Conservation (phyloP, 192 early-diverging fungal genomes). For the Podila minutissima region DNA sequence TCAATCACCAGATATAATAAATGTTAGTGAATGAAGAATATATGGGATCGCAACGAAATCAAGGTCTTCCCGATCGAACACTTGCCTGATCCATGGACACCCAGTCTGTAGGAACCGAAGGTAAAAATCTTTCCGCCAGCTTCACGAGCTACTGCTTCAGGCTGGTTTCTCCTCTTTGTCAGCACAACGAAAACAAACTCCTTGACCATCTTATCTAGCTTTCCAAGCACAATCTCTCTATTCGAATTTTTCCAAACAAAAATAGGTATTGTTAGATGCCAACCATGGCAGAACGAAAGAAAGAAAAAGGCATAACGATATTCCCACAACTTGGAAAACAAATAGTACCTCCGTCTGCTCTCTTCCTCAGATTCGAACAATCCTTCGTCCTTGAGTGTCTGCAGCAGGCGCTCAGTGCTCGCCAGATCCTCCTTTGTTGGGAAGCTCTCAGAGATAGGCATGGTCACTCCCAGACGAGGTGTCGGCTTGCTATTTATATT, state of each 20-base stretch:
- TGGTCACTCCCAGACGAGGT: slow-evolving; percentile 79
- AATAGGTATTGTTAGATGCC: neutral
- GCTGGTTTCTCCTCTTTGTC: slow-evolving; percentile 70
- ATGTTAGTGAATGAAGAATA: neutral
- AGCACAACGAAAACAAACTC: slow-evolving; percentile 90
- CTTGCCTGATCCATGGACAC: slow-evolving; percentile 91
- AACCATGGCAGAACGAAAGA: neutral
- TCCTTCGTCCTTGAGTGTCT: slow-evolving; percentile 76
- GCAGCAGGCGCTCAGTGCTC: slow-evolving; percentile 75
- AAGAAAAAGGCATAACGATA: slow-evolving; percentile 2
- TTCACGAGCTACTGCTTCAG: slow-evolving; percentile 85
- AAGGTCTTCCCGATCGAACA: neutral
- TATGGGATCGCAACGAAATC: neutral
- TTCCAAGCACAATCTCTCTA: slow-evolving; percentile 89
- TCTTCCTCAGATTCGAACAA: slow-evolving; percentile 92
- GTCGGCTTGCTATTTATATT: slow-evolving; percentile 6
- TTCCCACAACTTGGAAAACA: slow-evolving; percentile 1
- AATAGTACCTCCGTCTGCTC: slow-evolving; percentile 76
- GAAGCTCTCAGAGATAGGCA: slow-evolving; percentile 70
- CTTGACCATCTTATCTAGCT: slow-evolving; percentile 89
- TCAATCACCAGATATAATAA: neutral
- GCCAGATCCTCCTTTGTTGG: slow-evolving; percentile 76
- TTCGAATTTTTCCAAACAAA: slow-evolving; percentile 5
- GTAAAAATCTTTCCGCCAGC: slow-evolving; percentile 97
- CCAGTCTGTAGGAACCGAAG: slow-evolving; percentile 95